Percentiles rank a stretch among this genome's conserved stretches.
Evolutionary conservation across 805 yeast species (phyloP).

Genomic region (Sugiyamaella qingdaonensis): DNA sequence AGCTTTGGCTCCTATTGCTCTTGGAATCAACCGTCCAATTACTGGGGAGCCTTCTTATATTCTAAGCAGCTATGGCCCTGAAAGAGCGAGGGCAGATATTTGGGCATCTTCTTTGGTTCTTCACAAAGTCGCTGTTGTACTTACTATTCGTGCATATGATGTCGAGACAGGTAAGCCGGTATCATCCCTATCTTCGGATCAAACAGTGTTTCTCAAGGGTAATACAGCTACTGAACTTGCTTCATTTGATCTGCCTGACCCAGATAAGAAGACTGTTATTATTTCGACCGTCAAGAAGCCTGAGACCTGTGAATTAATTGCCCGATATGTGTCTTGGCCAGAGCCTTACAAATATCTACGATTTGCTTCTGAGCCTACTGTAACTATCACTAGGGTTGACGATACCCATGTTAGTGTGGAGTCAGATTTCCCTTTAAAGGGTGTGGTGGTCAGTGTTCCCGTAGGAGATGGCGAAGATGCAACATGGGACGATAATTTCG

Average conservation of each 20-base stretch:
- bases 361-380: conserved; percentile 26
- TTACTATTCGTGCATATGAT: neutral
- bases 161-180: neutral
- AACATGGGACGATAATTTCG: conserved; percentile 3
- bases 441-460: neutral
- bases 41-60: neutral
- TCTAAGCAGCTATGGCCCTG: neutral
- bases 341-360: conserved; percentile 41
- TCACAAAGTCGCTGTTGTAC: neutral
- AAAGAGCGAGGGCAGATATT: neutral
- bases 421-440: conserved; percentile 6
- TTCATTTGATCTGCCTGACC: neutral
- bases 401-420: neutral
- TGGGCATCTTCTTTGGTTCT: conserved; percentile 2
- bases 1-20: conserved; percentile 31
- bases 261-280: neutral
- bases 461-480: neutral
- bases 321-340: conserved; percentile 50
- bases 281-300: conserved; percentile 15
- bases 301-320: conserved; percentile 28
- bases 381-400: neutral
- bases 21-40: conserved; percentile 33
- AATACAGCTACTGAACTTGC: neutral
- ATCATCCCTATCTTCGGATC: neutral
- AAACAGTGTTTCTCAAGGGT: neutral